Conservation (phyloP, 73 alveolate genomes). For the Tetrahymena malaccensis region DNA sequence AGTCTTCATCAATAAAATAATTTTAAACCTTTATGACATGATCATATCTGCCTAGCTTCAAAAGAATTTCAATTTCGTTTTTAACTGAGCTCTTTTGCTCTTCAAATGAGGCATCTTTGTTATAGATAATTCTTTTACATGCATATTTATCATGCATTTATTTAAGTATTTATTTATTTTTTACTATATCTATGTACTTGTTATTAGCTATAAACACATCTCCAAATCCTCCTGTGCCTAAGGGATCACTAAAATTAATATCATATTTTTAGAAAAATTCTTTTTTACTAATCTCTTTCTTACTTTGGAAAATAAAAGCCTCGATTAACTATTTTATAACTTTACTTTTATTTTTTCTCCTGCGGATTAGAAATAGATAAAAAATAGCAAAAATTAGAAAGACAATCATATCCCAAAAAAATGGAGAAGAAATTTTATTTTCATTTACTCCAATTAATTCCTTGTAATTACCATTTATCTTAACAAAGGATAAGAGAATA, state of each 20-base stretch:
- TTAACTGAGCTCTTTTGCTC: neutral
- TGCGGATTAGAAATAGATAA: neutral
- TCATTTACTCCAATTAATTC: neutral
- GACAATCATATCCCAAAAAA: neutral
- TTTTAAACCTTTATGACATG: neutral
- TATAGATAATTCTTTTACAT: neutral
- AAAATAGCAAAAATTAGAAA: neutral
- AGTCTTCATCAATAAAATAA: neutral
- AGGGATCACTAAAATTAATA: neutral
- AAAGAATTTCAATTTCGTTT: neutral
- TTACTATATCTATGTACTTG: neutral
- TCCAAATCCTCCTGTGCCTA: neutral
- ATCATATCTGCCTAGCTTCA: neutral
- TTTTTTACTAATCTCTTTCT: neutral
- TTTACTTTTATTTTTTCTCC: neutral
- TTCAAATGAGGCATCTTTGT: neutral
- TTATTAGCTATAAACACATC: neutral
- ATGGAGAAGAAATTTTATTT: neutral
- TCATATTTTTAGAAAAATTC: neutral
- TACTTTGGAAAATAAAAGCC: neutral
- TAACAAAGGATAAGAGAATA: neutral
- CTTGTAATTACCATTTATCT: neutral
- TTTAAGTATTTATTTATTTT: neutral
- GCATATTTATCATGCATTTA: neutral
- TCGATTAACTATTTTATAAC: neutral